Evolutionary conservation across 192 early-diverging fungal species (phyloP).

Genomic region (Podila verticillata): DNA sequence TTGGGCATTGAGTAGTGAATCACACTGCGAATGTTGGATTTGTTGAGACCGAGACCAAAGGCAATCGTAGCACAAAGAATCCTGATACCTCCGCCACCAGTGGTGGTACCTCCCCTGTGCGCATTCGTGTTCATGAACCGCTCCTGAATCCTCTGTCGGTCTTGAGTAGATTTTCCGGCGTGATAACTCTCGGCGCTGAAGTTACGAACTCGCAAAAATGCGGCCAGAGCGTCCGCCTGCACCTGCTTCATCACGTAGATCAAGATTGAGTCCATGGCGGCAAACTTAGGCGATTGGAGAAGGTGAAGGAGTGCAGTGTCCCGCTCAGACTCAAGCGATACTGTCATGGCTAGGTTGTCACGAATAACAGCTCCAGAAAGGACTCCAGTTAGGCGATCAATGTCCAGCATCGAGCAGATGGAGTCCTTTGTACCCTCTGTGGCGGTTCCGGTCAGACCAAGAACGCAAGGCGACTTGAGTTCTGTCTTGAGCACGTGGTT

Average conservation of each 20-base stretch:
- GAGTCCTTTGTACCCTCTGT: slow-evolving; percentile 62
- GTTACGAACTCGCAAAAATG: slow-evolving; percentile 70
- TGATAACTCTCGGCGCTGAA: slow-evolving; percentile 83
- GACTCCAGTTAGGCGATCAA: slow-evolving; percentile 58
- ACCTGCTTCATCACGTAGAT: slow-evolving; percentile 73
- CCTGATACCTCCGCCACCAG: slow-evolving; percentile 53
- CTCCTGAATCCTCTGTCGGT: slow-evolving; percentile 70
- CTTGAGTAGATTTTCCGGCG: slow-evolving; percentile 69
- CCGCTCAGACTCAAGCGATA: slow-evolving; percentile 58
- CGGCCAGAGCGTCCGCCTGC: slow-evolving; percentile 75
- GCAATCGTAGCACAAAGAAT: slow-evolving; percentile 81
- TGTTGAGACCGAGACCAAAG: slow-evolving; percentile 81
- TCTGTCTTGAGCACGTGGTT: slow-evolving; percentile 54
- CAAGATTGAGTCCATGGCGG: slow-evolving; percentile 66
- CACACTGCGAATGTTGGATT: slow-evolving; percentile 75
- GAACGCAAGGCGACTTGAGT: slow-evolving; percentile 62
- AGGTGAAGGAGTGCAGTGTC: slow-evolving; percentile 65
- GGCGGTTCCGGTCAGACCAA: slow-evolving; percentile 81
- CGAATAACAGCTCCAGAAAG: slow-evolving; percentile 64
- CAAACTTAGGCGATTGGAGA: slow-evolving; percentile 62
- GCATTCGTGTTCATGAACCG: slow-evolving; percentile 66
- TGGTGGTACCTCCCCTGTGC: not conserved
- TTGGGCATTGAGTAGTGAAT: slow-evolving; percentile 78
- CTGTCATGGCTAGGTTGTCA: slow-evolving; percentile 69
- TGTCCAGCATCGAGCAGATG: slow-evolving; percentile 69